Base-by-base conservation (phyloP, 805 yeast species). In the Metschnikowia bowlesiae region DNA sequence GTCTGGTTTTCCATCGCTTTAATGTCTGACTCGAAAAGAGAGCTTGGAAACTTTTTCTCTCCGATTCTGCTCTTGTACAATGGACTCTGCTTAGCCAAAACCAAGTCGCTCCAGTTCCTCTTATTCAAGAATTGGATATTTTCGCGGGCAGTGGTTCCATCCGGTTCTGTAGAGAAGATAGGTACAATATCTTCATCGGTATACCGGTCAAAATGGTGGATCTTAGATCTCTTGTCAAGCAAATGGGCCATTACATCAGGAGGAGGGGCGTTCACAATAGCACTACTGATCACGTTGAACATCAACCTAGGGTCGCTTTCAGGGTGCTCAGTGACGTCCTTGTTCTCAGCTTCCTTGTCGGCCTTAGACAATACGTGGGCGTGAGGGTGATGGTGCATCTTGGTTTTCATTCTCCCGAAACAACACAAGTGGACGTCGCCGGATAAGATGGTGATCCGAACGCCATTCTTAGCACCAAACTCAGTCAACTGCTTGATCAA, bases 391-490 rank as follows among this genome's bases (percentile, higher is more conserved):
- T 69, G 65, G 61, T 77, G 80, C 46, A 74, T 55, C 58, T 79
- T 78, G 7, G 89, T 68, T 60, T 79, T 79, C 68, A 92, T 79
- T 57, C 96, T 74, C 10, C 97, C 95, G 51, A 91, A 68, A 41
- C 91, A 86, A 49, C 94, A 85, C 56, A 92, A 73, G 68, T 94
- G 99, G 39, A 94, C 98, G 63, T 92, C 99, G 31, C 99, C 99
- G 11, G 91, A 80, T 26, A 92, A 71, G 52, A 92, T 85, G 7
- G 98, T 89, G 51, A 94, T 68, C 57, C 99, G 76, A 4, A 86
- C 81, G 4, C 84, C 84, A 55, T 77, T 65, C 31, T 68, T 59
- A 32, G 86, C 77, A 3, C 92, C 89, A 60, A 90, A 82, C 40
- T 79, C 79, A 54, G 84, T 82, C 42, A 92, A 71, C 53, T 73